Evolutionary conservation across 1,284 basidiomycete genomes (phyloP).

Genomic region (Thecaphora thlaspeos): DNA sequence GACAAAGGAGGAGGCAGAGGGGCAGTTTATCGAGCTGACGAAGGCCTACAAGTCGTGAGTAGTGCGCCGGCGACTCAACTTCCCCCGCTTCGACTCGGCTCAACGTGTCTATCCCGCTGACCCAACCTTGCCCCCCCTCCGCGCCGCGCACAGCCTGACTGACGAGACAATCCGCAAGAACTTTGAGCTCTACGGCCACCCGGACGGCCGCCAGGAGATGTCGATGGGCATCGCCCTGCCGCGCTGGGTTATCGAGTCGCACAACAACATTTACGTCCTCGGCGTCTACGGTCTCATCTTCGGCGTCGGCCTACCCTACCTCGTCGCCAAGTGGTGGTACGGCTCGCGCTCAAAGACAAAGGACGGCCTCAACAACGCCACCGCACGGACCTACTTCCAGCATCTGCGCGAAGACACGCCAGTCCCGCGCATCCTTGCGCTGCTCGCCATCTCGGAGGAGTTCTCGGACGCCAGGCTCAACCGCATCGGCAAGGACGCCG

Average conservation of each 20-base stretch:
- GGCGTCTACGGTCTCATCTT: conserved; percentile 83
- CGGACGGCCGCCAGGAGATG: conserved; percentile 91
- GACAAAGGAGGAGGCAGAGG: conserved; percentile 84
- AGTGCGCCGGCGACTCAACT: no score
- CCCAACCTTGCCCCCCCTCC: no score
- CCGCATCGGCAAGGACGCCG: conserved; percentile 36
- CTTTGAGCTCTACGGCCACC: conserved; percentile 86
- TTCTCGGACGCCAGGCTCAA: conserved; percentile 64
- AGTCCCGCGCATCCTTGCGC: conserved; percentile 72
- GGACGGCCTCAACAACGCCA: conserved; percentile 80
- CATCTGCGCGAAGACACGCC: conserved; percentile 75
- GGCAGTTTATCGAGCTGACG: conserved; percentile 87
- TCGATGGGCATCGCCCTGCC: conserved; percentile 96
- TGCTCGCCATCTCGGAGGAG: conserved; percentile 73
- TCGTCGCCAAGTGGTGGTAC: conserved; percentile 94
- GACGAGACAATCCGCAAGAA: conserved; percentile 92
- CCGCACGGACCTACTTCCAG: conserved; percentile 88
- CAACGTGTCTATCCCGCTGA: no score
- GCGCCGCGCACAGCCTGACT: conserved; percentile 67
- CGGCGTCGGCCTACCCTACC: conserved; percentile 77
- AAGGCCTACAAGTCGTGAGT: conserved; percentile 95
- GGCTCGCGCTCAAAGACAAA: conserved; percentile 86
- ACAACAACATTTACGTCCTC: conserved; percentile 88
- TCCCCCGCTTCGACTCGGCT: no score
- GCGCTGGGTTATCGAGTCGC: conserved; percentile 85